Evolutionary conservation across 495 filamentous ascomycete genomes (phyloP).

Genomic region (Bacidia gigantensis): DNA sequence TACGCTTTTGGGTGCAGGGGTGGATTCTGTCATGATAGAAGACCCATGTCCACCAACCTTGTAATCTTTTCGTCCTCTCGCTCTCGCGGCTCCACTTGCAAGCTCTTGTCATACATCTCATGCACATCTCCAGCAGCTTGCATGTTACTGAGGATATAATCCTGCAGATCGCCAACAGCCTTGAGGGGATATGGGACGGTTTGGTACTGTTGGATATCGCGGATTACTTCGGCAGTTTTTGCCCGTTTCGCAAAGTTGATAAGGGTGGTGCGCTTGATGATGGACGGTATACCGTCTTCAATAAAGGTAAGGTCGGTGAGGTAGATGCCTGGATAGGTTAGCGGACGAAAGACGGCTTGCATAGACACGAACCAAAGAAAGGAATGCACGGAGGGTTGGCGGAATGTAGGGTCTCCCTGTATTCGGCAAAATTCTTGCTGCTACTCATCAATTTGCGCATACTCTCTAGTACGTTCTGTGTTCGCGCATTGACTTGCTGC

Average conservation of each 20-base stretch:
- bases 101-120: constrained; percentile 95
- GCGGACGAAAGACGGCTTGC: constrained; percentile 1
- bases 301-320: constrained; percentile 97
- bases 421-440: constrained; percentile 96
- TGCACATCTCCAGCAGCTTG: constrained; percentile 87
- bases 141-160: constrained; percentile 94
- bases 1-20: constrained; percentile 12
- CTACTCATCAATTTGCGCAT: constrained; percentile 95
- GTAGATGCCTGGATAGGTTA: constrained; percentile 61
- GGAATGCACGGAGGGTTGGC: constrained; percentile 96
- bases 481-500: constrained; percentile 77
- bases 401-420: constrained; percentile 78
- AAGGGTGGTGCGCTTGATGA: constrained; percentile 84
- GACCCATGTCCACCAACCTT: constrained; percentile 37
- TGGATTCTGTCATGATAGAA: constrained; percentile 4
- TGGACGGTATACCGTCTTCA: constrained; percentile 90
- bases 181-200: constrained; percentile 86
- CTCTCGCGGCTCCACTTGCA: constrained; percentile 85
- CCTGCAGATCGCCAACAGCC: constrained; percentile 81
- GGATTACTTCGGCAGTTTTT: constrained; percentile 95
- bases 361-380: constrained; percentile 67
- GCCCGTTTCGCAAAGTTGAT: constrained; percentile 98
- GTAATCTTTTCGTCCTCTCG: constrained; percentile 91
- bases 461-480: constrained; percentile 61
- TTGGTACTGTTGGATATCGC: constrained; percentile 96